Base-by-base conservation (phyloP, 495 filamentous ascomycete genomes). In the Evansstolkia leycettana region DNA sequence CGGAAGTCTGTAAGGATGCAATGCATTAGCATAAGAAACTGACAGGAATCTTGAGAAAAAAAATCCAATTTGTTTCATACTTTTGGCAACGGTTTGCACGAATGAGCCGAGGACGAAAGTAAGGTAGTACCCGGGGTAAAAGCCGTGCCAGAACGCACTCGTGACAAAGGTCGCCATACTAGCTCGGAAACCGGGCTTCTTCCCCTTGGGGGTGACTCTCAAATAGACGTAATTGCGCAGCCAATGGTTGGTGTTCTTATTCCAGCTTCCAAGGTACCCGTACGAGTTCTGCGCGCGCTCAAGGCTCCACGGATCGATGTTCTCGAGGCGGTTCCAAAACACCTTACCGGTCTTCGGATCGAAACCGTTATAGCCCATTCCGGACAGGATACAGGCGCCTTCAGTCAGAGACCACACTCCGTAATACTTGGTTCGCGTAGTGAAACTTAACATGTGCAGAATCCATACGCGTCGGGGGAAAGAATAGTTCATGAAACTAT, bases 191-290 rank as follows among this genome's bases (percentile, higher is more conserved):
- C 90, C 90, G 7, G 90, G 90, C 53, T 96, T 98, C 69, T 83
- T 90, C 33, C 90, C 90, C 44, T 82, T 82, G 2, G 90, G 90
- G 3, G 90, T 98, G 2, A 98, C 92, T 12, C 90, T 80, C 27
- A 98, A 67, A 51, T 96, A 98, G 41, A 98, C 67, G 50, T 94
- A 96, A 53, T 96, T 94, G 24, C 89, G 77, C 37, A 98, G 62
- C 90, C 90, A 98, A 47, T 84, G 76, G 56, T 94, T 98, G 12
- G 90, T 96, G 57, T 98, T 98, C 67, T 92, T 90, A 58, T 98
- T 98, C 90, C 90, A 98, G 51, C 69, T 78, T 32, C 79, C 89
- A 7, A 98, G 67, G 43, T 87, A 96, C 3, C 72, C 87, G 29
- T 85, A 75, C 10, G 82, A 79, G 52, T 96, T 98, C 57, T 95